These are phyloP conservation scores for Aristolochia contorta DNA, from an alignment of 164 flowering plant species.

Conservation along the genomic window DNA sequence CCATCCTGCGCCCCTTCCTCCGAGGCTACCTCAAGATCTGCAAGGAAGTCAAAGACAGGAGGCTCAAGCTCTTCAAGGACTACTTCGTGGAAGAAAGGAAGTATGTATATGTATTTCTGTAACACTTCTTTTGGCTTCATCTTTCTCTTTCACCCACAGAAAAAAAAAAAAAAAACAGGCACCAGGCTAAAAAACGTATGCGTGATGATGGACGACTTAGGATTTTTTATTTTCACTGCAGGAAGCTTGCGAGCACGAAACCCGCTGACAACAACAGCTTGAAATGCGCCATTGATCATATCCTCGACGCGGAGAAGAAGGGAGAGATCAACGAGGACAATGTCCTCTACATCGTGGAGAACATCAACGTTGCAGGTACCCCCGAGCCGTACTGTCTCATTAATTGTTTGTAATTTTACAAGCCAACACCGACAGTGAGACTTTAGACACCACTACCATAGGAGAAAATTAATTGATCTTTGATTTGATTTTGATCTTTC, in stretches of 20 bases:
- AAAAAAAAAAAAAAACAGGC: no score
- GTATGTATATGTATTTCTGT: constrained; percentile 26
- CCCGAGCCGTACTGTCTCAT: no score
- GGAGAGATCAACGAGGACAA: constrained; percentile 95
- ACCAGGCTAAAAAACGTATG: no score
- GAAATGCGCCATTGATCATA: constrained; percentile 88
- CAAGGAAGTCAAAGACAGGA: constrained; percentile 62
- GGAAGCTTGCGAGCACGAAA: constrained; percentile 36
- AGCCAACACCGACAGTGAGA: no score
- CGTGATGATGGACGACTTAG: no score
- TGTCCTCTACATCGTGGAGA: constrained; percentile 87
- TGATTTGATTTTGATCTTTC: no score
- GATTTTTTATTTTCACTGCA: neutral
- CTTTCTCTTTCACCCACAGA: no score
- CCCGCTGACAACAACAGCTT: constrained; percentile 43
- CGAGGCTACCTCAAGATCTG: constrained; percentile 64
- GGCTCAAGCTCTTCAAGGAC: constrained; percentile 79
- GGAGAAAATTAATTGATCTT: no score
- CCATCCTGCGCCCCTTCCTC: constrained; percentile 65
- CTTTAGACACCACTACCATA: no score
- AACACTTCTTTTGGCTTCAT: no score
- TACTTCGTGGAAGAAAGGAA: constrained; percentile 80
- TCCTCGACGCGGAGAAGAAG: constrained; percentile 73
- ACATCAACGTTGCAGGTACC: constrained; percentile 91
- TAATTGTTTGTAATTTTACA: neutral